Base-by-base conservation (phyloP, 2,329 filamentous ascomycete species). In the Drechslerella coelobrocha region DNA sequence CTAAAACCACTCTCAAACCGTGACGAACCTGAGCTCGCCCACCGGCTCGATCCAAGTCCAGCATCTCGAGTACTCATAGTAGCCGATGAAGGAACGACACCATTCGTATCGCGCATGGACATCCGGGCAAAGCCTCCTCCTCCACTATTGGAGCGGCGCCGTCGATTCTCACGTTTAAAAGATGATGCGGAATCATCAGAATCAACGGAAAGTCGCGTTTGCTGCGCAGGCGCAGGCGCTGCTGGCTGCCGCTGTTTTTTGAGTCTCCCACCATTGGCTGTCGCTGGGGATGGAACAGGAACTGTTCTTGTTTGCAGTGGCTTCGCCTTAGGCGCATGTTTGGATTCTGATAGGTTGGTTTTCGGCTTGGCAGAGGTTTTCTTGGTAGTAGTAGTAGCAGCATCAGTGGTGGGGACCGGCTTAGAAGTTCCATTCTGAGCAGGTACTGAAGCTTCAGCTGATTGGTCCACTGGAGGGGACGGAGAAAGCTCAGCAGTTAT, bases 131-230 rank as follows among this genome's bases (percentile, higher is more conserved):
- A 57, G n/a, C n/a, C n/a, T n/a, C n/a, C n/a, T 23, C 61, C 61
- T 23, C 65, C 65, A 10, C 55, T 51, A 34, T 50, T 37, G 5
- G 57, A 45, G 23, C 65, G 65, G 24, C 65, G 65, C 34, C 65
- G 65, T 9, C 59, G 57, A 27, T 62, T 69, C 29, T 69, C 65
- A 1, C 65, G 57, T 23, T 69, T 57, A 53, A 69, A 69, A 6
- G 65, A 69, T 12, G 65, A 69, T 26, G 62, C 65, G 14, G 65
- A 69, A n/a, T 69, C 65, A 27, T 62, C 57, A 2, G 65, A 69
- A 23, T 53, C 51, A 37, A 62, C 39, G 6, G 65, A 62, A 2
- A 59, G 45, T 3, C 50, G 41, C 48, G 56, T 54, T 56, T 61
- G 63, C 6, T 51, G 41, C n/a, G 48, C 27, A 14, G 31, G 52